Conservation (phyloP, 805 yeast species). For the Blastobotrys robertii region DNA sequence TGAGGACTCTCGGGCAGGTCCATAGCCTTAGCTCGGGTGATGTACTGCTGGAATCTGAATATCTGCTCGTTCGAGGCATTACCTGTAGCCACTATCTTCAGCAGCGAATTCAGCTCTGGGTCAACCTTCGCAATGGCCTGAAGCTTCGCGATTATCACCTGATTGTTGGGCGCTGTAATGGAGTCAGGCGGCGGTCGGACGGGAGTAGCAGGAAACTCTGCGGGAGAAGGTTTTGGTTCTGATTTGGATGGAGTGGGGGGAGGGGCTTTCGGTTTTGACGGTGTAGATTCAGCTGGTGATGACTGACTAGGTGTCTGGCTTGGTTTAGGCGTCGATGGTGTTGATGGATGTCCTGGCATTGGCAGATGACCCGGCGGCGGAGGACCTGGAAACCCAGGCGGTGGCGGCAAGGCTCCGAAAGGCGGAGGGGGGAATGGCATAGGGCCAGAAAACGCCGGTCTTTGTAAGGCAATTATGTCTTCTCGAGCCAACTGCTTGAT, state of each 20-base stretch:
- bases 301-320: no score
- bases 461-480: no score
- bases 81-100: conserved; percentile 84
- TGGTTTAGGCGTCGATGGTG: no score
- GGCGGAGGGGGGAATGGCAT: no score
- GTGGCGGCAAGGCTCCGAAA: no score
- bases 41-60: conserved; percentile 67
- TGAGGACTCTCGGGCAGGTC: neutral
- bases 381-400: no score
- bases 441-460: no score
- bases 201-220: neutral
- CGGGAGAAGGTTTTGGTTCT: neutral
- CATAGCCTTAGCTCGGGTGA: conserved; percentile 57
- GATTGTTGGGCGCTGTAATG: conserved; percentile 31
- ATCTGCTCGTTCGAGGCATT: conserved; percentile 65
- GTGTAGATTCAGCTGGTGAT: no score
- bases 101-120: conserved; percentile 52
- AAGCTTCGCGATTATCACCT: conserved; percentile 75
- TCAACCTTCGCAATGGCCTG: conserved; percentile 75
- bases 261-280: neutral
- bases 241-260: neutral
- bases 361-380: no score
- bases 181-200: conserved; percentile 4
- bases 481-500: no score
- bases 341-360: no score